Percentiles rank a stretch among this genome's conserved stretches.
phyloP scores from a whole-genome alignment of 1,284 basidiomycete genomes.

The Stereum hirsutum region DNA sequence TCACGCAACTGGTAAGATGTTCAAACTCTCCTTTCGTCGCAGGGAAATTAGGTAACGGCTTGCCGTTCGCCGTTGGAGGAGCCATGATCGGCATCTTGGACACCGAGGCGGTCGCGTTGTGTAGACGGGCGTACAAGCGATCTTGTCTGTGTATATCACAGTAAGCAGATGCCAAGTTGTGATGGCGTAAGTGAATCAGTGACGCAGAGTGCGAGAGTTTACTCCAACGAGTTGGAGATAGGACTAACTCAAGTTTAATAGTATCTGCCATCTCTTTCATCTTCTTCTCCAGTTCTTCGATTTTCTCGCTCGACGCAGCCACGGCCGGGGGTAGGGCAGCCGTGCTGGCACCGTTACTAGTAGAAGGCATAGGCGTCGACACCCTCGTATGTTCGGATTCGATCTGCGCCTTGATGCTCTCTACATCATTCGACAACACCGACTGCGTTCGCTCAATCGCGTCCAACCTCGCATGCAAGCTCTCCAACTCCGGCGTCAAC shows the following conservation, averaged over 20 bases:
- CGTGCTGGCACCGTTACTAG: too few species aligned
- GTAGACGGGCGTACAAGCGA: conserved; percentile 25
- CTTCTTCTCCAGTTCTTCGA: conserved; percentile 22
- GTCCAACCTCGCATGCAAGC: conserved; percentile 15
- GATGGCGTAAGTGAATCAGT: background rate
- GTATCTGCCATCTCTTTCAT: conserved; percentile 21
- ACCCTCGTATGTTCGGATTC: too few species aligned
- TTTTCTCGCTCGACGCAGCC: conserved; percentile 5
- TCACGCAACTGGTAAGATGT: conserved; percentile 27
- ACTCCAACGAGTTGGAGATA: background rate
- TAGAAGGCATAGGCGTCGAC: too few species aligned
- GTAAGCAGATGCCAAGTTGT: background rate
- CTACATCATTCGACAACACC: conserved; percentile 17
- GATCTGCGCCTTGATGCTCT: conserved; percentile 5
- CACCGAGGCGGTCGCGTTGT: conserved; percentile 22
- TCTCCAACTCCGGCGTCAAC: background rate
- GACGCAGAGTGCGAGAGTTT: background rate
- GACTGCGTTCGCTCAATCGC: conserved; percentile 21
- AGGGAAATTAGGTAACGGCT: conserved; percentile 26
- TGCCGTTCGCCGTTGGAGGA: conserved; percentile 23
- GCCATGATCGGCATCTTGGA: conserved; percentile 23
- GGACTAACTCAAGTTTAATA: conserved; percentile 25
- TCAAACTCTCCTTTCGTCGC: conserved; percentile 31
- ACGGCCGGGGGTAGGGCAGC: too few species aligned
- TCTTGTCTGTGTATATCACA: conserved; percentile 19